Evolutionary conservation across 441 rosid species (phyloP).

Genomic region (Capsella rubella): DNA sequence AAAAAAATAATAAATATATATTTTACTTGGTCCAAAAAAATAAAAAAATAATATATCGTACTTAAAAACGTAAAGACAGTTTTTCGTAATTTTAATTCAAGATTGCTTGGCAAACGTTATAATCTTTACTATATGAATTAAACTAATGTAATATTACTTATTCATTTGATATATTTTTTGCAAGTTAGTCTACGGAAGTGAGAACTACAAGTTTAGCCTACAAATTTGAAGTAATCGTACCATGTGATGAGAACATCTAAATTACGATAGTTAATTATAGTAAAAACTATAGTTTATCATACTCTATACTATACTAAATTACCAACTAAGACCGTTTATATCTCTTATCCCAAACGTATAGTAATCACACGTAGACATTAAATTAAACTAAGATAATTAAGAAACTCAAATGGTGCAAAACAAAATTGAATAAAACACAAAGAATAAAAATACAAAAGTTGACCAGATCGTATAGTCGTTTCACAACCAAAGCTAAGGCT

Average conservation of each 20-base stretch:
- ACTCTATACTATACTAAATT: no score
- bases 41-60: no score
- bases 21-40: no score
- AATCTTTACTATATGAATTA: not conserved
- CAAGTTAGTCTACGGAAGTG: not conserved
- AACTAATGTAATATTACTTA: no score
- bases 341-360: not conserved
- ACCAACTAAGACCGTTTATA: not conserved
- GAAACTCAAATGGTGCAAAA: not conserved
- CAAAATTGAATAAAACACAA: slow-evolving; percentile 26
- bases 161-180: no score
- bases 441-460: slow-evolving; percentile 31
- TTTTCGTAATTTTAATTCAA: no score
- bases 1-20: no score
- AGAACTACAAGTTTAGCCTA: not conserved
- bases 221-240: not conserved
- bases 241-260: not conserved
- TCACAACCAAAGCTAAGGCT: slow-evolving; percentile 25
- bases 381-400: slow-evolving; percentile 3
- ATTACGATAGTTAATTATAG: not conserved
- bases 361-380: slow-evolving; percentile 2
- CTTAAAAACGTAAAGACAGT: no score
- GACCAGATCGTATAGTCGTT: slow-evolving; percentile 28
- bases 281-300: no score
- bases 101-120: no score